A percentile compares a stretch with the other conserved stretches of the same genome.
These are phyloP conservation scores for Arabidopsis arenosa DNA, from an alignment of 345 rosid genomes.

Conservation along the genomic window DNA sequence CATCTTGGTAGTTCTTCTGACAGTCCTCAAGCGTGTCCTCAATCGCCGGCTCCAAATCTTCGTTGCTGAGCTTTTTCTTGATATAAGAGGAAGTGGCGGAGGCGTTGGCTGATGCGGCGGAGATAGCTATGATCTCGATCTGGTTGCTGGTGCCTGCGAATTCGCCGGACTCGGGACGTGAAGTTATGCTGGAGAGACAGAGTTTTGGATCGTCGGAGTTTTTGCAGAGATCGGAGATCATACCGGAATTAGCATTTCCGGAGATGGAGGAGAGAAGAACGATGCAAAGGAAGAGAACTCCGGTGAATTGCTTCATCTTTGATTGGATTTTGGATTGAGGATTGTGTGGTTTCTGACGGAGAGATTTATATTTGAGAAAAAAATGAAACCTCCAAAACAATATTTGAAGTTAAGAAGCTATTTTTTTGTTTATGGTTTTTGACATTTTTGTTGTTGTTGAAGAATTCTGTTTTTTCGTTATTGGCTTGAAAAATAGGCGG, in stretches of 20 bases:
- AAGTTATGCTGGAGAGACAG: constrained; percentile 53
- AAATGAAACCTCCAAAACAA: constrained; percentile 4
- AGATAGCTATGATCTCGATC: constrained; percentile 58
- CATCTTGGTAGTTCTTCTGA: constrained; percentile 56
- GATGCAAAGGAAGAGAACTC: constrained; percentile 30
- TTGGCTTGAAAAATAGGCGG: constrained; percentile 24
- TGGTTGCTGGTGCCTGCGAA: constrained; percentile 44
- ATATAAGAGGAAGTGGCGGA: constrained; percentile 47
- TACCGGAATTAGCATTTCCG: constrained; percentile 20
- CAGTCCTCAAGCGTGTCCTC: constrained; percentile 65
- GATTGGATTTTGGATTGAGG: neutral
- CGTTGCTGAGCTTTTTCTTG: constrained; percentile 31
- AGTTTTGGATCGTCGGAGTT: constrained; percentile 43
- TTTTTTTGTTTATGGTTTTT: neutral
- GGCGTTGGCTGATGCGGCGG: constrained; percentile 50
- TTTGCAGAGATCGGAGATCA: constrained; percentile 46
- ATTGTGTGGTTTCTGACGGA: neutral
- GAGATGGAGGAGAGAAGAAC: neutral
- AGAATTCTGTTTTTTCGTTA: neutral
- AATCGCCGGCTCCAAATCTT: constrained; percentile 45
- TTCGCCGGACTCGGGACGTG: constrained; percentile 47
- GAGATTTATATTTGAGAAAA: constrained; percentile 22
- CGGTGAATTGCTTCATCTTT: constrained; percentile 38
- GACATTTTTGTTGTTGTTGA: neutral
- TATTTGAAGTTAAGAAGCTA: neutral